phyloP scores from a whole-genome alignment of 2,329 filamentous ascomycete species.

The Apiospora pterosperma region DNA sequence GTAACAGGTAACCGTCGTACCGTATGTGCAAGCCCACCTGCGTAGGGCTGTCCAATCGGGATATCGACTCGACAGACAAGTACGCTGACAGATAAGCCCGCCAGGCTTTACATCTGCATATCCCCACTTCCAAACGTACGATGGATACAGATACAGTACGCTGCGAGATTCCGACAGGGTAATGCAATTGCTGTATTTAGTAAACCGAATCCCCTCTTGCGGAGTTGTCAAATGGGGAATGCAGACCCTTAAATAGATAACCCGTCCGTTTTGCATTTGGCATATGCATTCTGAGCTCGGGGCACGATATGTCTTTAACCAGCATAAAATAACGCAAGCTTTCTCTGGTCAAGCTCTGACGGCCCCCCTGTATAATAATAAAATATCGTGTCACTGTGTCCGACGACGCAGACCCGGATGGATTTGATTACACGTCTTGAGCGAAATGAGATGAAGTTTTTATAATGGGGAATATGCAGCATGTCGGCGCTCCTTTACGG shows the following conservation, averaged over 20 bases:
- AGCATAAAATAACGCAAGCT: not conserved
- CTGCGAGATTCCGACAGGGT: not conserved
- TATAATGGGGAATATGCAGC: not conserved
- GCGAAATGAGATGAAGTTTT: not conserved
- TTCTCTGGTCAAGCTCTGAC: not conserved
- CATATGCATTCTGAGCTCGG: not conserved
- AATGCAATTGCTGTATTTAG: not conserved
- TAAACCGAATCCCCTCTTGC: not conserved
- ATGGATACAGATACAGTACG: not conserved
- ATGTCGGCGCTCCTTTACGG: not conserved
- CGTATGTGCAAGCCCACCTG: not conserved
- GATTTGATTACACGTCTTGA: not conserved
- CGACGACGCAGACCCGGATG: no score
- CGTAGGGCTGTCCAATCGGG: conserved; percentile 2
- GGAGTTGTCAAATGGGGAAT: not conserved
- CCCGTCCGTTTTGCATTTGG: not conserved
- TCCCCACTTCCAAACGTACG: not conserved
- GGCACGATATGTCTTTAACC: not conserved
- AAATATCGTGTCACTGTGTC: not conserved
- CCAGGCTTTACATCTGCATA: not conserved
- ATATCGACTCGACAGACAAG: not conserved
- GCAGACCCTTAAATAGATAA: not conserved
- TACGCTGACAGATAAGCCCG: not conserved
- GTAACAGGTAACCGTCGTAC: not conserved
- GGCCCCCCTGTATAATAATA: not conserved